These are phyloP conservation scores for Tagetes erecta DNA, from an alignment of 129 eudicot genomes.

Conservation along the genomic window DNA sequence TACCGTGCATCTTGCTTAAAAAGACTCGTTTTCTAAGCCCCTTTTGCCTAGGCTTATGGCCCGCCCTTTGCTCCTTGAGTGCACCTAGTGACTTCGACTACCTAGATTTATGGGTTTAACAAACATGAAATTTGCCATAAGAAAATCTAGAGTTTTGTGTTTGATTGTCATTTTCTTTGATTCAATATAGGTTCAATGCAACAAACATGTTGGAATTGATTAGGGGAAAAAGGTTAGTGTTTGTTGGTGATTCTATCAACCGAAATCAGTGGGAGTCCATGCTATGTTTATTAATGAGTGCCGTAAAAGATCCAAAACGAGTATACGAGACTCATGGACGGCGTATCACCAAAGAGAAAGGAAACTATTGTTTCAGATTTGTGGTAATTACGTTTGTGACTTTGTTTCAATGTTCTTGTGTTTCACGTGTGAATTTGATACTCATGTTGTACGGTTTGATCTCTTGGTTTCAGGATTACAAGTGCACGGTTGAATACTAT, in stretches of 20 bases:
- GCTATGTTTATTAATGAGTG: conserved; percentile 87
- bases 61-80: neutral
- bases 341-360: conserved; percentile 72
- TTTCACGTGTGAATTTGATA: neutral
- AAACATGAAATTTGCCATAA: neutral
- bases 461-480: conserved; percentile 57
- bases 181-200: conserved; percentile 71
- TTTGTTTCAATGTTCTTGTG: conserved; percentile 4
- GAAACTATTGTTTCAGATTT: conserved; percentile 81
- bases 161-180: conserved; percentile 8
- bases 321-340: conserved; percentile 80
- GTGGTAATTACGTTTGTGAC: conserved; percentile 45
- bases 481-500: conserved; percentile 92
- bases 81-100: neutral
- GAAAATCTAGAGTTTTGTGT: neutral
- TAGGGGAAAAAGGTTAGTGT: conserved; percentile 85
- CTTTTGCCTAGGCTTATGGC: neutral
- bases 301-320: conserved; percentile 75
- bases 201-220: conserved; percentile 72
- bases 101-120: neutral
- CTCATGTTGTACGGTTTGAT: neutral
- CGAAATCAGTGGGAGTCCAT: conserved; percentile 97
- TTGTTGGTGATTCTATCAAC: conserved; percentile 93
- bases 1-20: neutral
- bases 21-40: neutral